Conservation (phyloP, 441 rosid species). For the Euphorbia schlechtendalii region DNA sequence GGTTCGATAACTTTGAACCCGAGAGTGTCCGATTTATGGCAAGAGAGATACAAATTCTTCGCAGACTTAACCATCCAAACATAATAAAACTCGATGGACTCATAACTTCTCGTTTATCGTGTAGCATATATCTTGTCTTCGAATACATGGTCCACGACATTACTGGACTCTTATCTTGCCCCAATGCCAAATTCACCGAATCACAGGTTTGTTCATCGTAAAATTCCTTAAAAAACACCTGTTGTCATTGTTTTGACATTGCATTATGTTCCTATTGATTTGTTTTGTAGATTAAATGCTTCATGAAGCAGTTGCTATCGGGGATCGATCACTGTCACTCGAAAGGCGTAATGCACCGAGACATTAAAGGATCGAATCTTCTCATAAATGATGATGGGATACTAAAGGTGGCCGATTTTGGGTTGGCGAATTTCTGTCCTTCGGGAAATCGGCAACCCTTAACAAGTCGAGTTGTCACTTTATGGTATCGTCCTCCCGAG, state of each 20-base stretch:
- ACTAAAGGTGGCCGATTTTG: slow-evolving; percentile 85
- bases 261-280: no score
- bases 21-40: slow-evolving; percentile 98
- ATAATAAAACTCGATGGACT: slow-evolving; percentile 78
- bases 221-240: no score
- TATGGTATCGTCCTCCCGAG: slow-evolving; percentile 97
- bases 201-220: slow-evolving; percentile 95
- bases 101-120: slow-evolving; percentile 65
- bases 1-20: slow-evolving; percentile 80
- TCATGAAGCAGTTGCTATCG: slow-evolving; percentile 66
- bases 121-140: slow-evolving; percentile 74
- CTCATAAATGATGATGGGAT: slow-evolving; percentile 78
- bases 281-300: slow-evolving; percentile 68
- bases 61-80: slow-evolving; percentile 80
- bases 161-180: slow-evolving; percentile 79
- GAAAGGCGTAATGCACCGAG: slow-evolving; percentile 82
- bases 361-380: slow-evolving; percentile 88
- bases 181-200: slow-evolving; percentile 65
- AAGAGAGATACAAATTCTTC: slow-evolving; percentile 77
- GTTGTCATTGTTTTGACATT: no score
- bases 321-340: slow-evolving; percentile 93
- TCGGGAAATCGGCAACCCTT: slow-evolving; percentile 51
- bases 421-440: slow-evolving; percentile 70
- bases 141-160: slow-evolving; percentile 98
- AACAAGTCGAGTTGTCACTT: slow-evolving; percentile 92